A percentile compares a stretch with the other conserved stretches of the same genome.
These are phyloP conservation scores for Talaromyces sp. DNA, from an alignment of 2,329 filamentous ascomycete genomes.

Conservation along the genomic window DNA sequence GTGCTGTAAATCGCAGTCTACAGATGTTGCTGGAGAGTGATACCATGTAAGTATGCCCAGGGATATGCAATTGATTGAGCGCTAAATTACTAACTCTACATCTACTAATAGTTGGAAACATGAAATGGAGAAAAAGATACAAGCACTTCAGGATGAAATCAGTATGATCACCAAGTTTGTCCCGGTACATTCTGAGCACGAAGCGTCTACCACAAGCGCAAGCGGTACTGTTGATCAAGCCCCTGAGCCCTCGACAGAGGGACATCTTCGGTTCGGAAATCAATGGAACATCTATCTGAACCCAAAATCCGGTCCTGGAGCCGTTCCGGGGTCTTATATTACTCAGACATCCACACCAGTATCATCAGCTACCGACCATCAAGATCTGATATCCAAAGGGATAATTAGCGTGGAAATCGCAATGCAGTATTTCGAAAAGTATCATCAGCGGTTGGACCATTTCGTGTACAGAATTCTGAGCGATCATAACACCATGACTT, in stretches of 20 bases:
- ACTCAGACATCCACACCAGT: not conserved
- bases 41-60: conserved; percentile 20
- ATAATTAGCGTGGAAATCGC: conserved; percentile 21
- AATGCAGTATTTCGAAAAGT: conserved; percentile 30
- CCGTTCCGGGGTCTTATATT: not conserved
- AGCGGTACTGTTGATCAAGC: not conserved
- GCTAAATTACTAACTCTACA: conserved; percentile 4
- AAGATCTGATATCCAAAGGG: conserved; percentile 29
- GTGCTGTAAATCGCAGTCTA: conserved; percentile 39
- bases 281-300: not conserved
- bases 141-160: not conserved
- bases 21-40: conserved; percentile 42
- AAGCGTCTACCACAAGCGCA: not conserved
- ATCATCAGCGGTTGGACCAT: conserved; percentile 42
- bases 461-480: conserved; percentile 43
- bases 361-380: conserved; percentile 22
- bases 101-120: conserved; percentile 35
- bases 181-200: not conserved
- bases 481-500: conserved; percentile 37
- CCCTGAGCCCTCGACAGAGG: no score
- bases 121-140: conserved; percentile 25
- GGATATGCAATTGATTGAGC: not conserved
- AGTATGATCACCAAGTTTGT: not conserved
- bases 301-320: not conserved
- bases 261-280: not conserved